phyloP scores from a whole-genome alignment of 2,329 filamentous ascomycete species.

The Colletotrichum tabaci region DNA sequence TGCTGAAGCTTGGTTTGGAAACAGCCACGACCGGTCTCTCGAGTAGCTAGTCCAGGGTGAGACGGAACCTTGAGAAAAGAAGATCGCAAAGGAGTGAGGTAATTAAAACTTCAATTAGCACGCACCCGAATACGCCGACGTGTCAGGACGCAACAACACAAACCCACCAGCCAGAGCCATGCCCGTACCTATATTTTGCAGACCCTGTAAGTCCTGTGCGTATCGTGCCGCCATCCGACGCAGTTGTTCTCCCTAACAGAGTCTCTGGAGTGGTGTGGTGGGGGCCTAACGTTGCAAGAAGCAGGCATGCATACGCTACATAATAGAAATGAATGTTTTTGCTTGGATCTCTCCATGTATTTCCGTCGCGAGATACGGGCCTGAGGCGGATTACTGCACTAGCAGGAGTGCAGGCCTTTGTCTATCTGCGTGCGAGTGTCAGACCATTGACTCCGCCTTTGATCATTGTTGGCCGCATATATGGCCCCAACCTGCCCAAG shows the following conservation, averaged over 20 bases:
- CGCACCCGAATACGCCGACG: slow-evolving; percentile 32
- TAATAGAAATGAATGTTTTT: slow-evolving; percentile 23
- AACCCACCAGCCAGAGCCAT: slow-evolving; percentile 22
- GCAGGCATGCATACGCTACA: slow-evolving; percentile 19
- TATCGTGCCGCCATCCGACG: slow-evolving; percentile 37
- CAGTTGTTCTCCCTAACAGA: slow-evolving; percentile 10
- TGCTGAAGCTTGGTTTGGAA: slow-evolving; percentile 5
- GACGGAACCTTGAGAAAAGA: not conserved
- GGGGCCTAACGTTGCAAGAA: slow-evolving; percentile 13
- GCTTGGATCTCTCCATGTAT: not conserved
- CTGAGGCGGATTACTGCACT: slow-evolving; percentile 29
- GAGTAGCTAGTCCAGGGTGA: slow-evolving; percentile 3
- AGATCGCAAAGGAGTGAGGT: slow-evolving; percentile 23
- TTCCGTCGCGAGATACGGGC: slow-evolving; percentile 17
- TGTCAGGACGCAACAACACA: slow-evolving; percentile 37
- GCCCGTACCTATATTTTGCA: slow-evolving; percentile 25
- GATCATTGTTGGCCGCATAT: slow-evolving; percentile 36
- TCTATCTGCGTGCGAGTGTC: slow-evolving; percentile 30
- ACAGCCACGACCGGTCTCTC: not conserved
- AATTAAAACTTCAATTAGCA: slow-evolving; percentile 40
- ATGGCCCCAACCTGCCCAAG: slow-evolving; percentile 30
- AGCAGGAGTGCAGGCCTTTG: slow-evolving; percentile 30
- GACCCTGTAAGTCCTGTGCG: slow-evolving; percentile 29
- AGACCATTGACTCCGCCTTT: slow-evolving; percentile 40
- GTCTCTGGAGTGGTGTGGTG: slow-evolving; percentile 30